A percentile compares a stretch with the other conserved stretches of the same genome.
Evolutionary conservation across 2,329 filamentous ascomycete genomes (phyloP).

Genomic region (Venturiaceae sp.): DNA sequence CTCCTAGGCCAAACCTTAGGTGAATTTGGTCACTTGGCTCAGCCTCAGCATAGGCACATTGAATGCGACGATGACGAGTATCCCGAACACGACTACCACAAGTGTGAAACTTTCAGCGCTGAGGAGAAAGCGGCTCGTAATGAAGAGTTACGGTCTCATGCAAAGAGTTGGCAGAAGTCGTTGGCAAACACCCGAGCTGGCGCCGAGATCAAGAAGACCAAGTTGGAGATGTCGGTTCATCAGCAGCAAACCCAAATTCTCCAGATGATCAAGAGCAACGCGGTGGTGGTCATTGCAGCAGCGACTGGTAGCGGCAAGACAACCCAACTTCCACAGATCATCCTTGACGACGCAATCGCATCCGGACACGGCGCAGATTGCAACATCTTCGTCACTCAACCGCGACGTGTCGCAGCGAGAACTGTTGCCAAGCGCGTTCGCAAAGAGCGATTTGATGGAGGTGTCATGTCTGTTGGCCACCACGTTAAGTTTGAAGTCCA

Average conservation of each 20-base stretch:
- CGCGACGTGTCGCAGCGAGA: conserved; percentile 36
- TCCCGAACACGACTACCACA: not conserved
- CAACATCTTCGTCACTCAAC: conserved; percentile 42
- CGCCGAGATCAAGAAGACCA: conserved; percentile 19
- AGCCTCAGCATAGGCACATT: not conserved
- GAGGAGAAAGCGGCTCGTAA: not conserved
- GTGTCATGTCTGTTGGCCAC: conserved; percentile 26
- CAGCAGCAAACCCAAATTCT: conserved; percentile 25
- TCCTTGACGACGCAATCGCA: conserved; percentile 37
- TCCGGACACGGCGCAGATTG: conserved; percentile 29
- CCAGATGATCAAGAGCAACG: conserved; percentile 27
- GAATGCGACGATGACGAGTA: not conserved
- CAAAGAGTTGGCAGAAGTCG: not conserved
- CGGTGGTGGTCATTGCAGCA: conserved; percentile 35
- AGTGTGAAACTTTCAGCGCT: not conserved
- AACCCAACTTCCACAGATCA: conserved; percentile 44
- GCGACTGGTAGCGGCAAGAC: conserved; percentile 38
- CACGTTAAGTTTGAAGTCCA: conserved; percentile 17
- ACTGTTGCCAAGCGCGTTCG: conserved; percentile 39
- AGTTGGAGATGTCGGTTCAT: conserved; percentile 29
- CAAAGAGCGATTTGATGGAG: conserved; percentile 30
- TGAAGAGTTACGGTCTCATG: not conserved
- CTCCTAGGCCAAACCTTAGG: not conserved
- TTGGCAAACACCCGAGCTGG: not conserved
- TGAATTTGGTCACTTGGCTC: not conserved